Evolutionary conservation across 2,329 filamentous ascomycete genomes (phyloP), one percentile per base, ranked within the genome.

Genomic region (Colletotrichum sp.): DNA sequence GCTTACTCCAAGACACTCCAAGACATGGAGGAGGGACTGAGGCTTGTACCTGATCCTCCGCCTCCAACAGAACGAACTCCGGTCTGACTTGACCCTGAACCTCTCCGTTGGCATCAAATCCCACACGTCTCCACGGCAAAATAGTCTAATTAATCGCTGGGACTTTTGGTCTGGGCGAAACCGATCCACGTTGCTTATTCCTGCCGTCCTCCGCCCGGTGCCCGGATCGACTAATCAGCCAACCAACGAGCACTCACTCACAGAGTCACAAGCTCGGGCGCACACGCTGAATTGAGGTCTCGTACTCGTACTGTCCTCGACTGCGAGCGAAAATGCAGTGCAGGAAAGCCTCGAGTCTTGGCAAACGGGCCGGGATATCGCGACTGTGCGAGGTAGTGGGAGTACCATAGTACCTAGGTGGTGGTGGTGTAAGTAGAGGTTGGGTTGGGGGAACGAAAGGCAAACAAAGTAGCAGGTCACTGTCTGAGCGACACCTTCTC

Each of bases 131-230:
- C 73, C 57, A 73, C 70, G 70, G 15, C 63, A 16, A 64, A 64
- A 65, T 36, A 52, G 60, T 71, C 68, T 75, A 68, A 75, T 71
- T 30, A 60, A 55, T 39, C 57, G 13, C 18, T 30, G 55, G 63
- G 16, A 60, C 69, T 24, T 68, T 73, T 60, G 70, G 32, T 28
- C 28, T 65, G 68, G 72, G 60, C 68, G 44, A 60, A 32, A 67
- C 9, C 12, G 57, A 69, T 69, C 64, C 44, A 44, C 70, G 39
- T 60, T 69, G 74, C 74, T 76, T 74, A 68, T 75, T 74, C 34
- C 59, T 52, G 30, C 28, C 18, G 26, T 73, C 65, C 44, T 73
- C 55, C 44, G 74, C 57, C 32, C 59, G 73, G 44, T 32, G 57
- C 30, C 64, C 70, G 73, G 39, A 34, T 57, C 32, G 36, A 71